Percentiles rank a stretch among this genome's conserved stretches.
phyloP scores from a whole-genome alignment of 1,284 basidiomycete genomes.

The Phylloporus gajari region DNA sequence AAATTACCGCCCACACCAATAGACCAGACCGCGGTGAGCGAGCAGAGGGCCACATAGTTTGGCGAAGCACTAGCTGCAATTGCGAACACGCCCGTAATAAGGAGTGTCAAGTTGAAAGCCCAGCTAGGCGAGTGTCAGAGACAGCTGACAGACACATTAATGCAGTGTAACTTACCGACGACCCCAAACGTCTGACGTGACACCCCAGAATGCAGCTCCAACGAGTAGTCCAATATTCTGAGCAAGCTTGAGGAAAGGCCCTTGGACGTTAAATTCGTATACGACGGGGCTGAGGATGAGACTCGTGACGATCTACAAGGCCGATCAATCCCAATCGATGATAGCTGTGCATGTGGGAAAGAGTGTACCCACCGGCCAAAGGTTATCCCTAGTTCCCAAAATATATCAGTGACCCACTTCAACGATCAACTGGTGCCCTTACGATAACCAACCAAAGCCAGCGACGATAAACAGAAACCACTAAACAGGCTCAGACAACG shows the following conservation, averaged over 20 bases:
- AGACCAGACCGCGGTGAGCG: conserved; percentile 66
- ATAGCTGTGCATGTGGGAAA: background rate
- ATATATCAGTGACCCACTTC: conserved; percentile 10
- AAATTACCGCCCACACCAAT: conserved; percentile 78
- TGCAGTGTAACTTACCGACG: conserved; percentile 50
- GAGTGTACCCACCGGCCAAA: conserved; percentile 65
- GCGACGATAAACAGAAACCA: conserved; percentile 66
- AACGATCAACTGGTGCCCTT: conserved; percentile 39
- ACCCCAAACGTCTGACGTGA: conserved; percentile 71
- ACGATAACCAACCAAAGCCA: conserved; percentile 79
- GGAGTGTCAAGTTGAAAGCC: conserved; percentile 79
- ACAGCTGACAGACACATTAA: background rate
- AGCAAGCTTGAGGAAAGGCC: conserved; percentile 65
- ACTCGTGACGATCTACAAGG: conserved; percentile 59
- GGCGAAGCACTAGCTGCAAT: conserved; percentile 68
- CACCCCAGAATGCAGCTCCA: conserved; percentile 72
- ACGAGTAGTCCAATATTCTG: conserved; percentile 71
- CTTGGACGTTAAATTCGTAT: conserved; percentile 63
- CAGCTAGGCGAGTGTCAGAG: conserved; percentile 52
- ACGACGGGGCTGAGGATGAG: conserved; percentile 66
- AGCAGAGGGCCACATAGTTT: conserved; percentile 61
- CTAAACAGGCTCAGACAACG: conserved; percentile 37
- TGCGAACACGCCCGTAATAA: conserved; percentile 77
- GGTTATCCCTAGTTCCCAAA: conserved; percentile 59
- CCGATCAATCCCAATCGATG: background rate